These are phyloP conservation scores for Leccinum griseonigrum DNA, from an alignment of 1,284 basidiomycete species.

Conservation along the genomic window DNA sequence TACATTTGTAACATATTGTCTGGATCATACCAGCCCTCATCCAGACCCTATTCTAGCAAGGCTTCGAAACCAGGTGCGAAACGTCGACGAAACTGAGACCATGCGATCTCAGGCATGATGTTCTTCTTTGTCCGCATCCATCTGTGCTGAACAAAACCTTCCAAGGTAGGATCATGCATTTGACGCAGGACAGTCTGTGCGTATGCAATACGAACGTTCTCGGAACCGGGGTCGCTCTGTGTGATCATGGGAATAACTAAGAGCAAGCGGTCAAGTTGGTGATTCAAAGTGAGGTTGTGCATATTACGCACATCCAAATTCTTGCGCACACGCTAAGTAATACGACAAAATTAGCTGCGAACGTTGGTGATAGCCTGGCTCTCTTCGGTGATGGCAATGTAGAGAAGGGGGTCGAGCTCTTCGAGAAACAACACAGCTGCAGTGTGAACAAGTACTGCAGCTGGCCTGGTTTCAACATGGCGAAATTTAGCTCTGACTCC, in stretches of 20 bases:
- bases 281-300: too few species aligned
- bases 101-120: not conserved
- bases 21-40: not conserved
- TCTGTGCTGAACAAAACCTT: not conserved
- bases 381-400: too few species aligned
- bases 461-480: too few species aligned
- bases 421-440: too few species aligned
- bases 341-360: slow-evolving; percentile 3
- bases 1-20: not conserved
- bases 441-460: too few species aligned
- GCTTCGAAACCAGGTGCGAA: not conserved
- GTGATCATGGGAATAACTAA: too few species aligned
- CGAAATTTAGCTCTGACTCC: too few species aligned
- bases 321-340: slow-evolving; percentile 1
- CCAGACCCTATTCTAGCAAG: not conserved
- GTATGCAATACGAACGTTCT: slow-evolving; percentile 31
- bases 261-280: too few species aligned
- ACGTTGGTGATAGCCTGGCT: too few species aligned
- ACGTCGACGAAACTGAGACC: not conserved
- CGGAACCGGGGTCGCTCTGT: not conserved
- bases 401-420: too few species aligned
- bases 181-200: slow-evolving; percentile 1
- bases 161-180: not conserved
- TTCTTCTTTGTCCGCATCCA: not conserved
- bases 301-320: not conserved